phyloP scores from a whole-genome alignment of 257 asterid genomes.

The Solanum stenotomum region DNA sequence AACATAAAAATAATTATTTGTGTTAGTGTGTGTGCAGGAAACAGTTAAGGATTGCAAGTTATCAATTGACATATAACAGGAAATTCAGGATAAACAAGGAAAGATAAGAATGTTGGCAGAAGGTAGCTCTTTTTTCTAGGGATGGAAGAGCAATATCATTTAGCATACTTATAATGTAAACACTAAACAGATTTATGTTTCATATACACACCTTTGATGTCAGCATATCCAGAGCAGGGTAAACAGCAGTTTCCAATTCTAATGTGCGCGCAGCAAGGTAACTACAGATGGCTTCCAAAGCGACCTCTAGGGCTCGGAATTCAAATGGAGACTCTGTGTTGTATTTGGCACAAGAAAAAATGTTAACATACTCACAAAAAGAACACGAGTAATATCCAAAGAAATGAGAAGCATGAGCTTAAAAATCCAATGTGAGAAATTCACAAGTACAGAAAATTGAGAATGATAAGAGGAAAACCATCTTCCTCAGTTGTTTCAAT shows the following conservation, averaged over 20 bases:
- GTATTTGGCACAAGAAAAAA: constrained; percentile 9
- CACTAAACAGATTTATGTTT: not conserved
- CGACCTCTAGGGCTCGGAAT: constrained; percentile 81
- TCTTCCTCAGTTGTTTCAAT: constrained; percentile 72
- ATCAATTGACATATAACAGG: not conserved
- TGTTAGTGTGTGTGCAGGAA: not conserved
- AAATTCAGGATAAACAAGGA: not conserved
- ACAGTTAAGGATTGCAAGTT: not conserved
- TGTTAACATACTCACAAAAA: not conserved
- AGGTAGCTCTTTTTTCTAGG: not conserved
- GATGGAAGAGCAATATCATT: not conserved
- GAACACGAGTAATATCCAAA: not conserved
- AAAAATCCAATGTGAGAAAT: not conserved
- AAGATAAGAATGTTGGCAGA: not conserved
- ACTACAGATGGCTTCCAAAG: constrained; percentile 91
- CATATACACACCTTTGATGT: constrained; percentile 62
- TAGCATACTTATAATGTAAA: not conserved
- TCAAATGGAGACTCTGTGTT: constrained; percentile 85
- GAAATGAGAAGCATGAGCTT: not conserved
- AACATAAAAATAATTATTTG: not conserved
- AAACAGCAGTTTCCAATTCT: constrained; percentile 85
- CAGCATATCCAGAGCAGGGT: constrained; percentile 89
- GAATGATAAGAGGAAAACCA: constrained; percentile 28
- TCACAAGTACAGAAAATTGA: not conserved
- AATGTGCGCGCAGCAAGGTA: constrained; percentile 68